Conservation (phyloP, 768 basidiomycete genomes). For the Russula emetica region DNA sequence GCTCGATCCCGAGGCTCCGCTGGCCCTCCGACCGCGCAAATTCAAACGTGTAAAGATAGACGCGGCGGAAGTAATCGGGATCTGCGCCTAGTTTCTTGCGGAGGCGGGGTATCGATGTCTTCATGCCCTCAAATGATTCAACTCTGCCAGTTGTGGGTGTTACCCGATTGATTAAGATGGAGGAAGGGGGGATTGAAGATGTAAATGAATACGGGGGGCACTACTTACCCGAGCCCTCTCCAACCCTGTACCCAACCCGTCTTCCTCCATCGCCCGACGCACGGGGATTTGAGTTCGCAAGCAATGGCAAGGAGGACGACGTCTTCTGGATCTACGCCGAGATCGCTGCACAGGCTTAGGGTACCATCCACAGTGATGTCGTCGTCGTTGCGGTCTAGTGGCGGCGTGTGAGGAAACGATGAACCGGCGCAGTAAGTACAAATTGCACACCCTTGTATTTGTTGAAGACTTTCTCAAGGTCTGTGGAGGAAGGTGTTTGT, state of each 20-base stretch:
- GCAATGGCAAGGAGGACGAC: constrained; percentile 79
- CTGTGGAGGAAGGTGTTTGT: constrained; percentile 31
- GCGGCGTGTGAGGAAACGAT: not conserved
- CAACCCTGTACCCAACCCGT: constrained; percentile 79
- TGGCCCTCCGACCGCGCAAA: constrained; percentile 75
- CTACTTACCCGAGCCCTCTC: constrained; percentile 62
- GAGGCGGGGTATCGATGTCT: constrained; percentile 48
- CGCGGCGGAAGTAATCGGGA: constrained; percentile 63
- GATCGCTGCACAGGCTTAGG: constrained; percentile 66
- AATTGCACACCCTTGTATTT: constrained; percentile 41
- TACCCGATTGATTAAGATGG: not conserved
- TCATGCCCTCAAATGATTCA: constrained; percentile 64
- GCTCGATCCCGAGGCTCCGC: constrained; percentile 69
- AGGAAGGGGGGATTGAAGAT: not conserved
- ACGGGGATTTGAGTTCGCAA: constrained; percentile 71
- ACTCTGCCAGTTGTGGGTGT: constrained; percentile 40
- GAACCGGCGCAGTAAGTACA: not conserved
- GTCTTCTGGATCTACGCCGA: constrained; percentile 70
- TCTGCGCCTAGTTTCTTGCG: constrained; percentile 59
- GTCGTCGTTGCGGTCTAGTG: constrained; percentile 51
- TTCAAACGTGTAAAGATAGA: constrained; percentile 78
- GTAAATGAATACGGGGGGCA: not conserved
- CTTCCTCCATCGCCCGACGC: constrained; percentile 65
- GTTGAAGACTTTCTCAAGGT: constrained; percentile 41
- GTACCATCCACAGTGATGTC: constrained; percentile 78